phyloP scores from a whole-genome alignment of 495 filamentous ascomycete genomes.

The Parathielavia appendiculata region DNA sequence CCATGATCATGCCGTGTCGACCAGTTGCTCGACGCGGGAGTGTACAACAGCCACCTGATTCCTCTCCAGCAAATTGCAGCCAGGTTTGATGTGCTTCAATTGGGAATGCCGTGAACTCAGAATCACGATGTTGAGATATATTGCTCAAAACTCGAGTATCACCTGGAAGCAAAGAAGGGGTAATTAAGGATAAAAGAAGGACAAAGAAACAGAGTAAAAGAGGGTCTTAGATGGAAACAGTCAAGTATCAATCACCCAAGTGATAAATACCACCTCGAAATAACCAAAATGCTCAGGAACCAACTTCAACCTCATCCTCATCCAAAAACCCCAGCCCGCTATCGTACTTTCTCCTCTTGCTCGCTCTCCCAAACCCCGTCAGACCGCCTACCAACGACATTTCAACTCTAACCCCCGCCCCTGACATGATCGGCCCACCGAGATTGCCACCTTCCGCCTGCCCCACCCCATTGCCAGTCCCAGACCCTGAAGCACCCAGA shows the following conservation, averaged over 20 bases:
- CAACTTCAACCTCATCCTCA: slow-evolving; percentile 46
- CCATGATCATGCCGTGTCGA: too few relatives aligned
- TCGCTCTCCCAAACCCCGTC: slow-evolving; percentile 26
- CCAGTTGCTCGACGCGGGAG: too few relatives aligned
- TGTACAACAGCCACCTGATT: too few relatives aligned
- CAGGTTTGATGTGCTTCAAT: too few relatives aligned
- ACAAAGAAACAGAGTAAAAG: too few relatives aligned
- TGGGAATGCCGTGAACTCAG: too few relatives aligned
- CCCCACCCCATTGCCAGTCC: not conserved
- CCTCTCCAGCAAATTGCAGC: too few relatives aligned
- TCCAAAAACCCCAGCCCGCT: slow-evolving; percentile 60
- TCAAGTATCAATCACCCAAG: not conserved
- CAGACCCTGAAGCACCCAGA: slow-evolving; percentile 3
- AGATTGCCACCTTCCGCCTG: slow-evolving; percentile 1
- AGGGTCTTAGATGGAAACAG: not conserved
- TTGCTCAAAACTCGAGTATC: too few relatives aligned
- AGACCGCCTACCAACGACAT: slow-evolving; percentile 31
- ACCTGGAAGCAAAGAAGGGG: too few relatives aligned
- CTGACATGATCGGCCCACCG: not conserved
- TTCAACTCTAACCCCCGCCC: not conserved
- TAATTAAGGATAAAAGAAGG: too few relatives aligned
- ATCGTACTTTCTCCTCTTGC: slow-evolving; percentile 51
- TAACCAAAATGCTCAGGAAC: not conserved
- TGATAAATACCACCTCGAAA: not conserved
- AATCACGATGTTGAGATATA: too few relatives aligned